These are phyloP conservation scores for Tylopilus sp. DNA, from an alignment of 1,284 basidiomycete species.

Conservation along the genomic window DNA sequence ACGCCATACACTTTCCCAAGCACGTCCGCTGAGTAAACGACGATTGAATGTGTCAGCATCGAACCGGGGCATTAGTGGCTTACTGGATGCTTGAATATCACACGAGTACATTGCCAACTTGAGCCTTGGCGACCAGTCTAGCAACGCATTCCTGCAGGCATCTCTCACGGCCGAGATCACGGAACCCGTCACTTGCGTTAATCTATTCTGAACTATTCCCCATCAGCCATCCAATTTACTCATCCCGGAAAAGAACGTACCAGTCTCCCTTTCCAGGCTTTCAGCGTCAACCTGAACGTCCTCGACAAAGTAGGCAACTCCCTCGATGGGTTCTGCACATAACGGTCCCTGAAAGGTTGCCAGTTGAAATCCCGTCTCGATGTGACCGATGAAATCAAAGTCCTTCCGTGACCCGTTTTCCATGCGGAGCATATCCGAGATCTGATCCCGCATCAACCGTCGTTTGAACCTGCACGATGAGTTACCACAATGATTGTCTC, in stretches of 20 bases:
- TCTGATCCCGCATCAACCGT: constrained; percentile 42
- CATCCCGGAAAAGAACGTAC: constrained; percentile 37
- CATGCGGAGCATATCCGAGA: constrained; percentile 27
- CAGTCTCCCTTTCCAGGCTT: constrained; percentile 58
- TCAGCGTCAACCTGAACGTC: constrained; percentile 60
- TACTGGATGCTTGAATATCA: constrained; percentile 96
- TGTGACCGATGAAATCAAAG: constrained; percentile 69
- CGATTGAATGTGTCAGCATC: constrained; percentile 8
- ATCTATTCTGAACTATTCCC: constrained; percentile 53
- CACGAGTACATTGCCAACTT: constrained; percentile 99
- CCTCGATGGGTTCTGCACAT: constrained; percentile 93
- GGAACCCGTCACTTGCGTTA: constrained; percentile 81
- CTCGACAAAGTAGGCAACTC: constrained; percentile 90
- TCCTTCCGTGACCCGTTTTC: constrained; percentile 33
- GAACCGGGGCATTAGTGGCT: constrained; percentile 30
- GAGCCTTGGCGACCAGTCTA: constrained; percentile 97
- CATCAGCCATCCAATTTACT: constrained; percentile 11
- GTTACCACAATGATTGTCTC: constrained; percentile 11
- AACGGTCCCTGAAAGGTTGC: constrained; percentile 92
- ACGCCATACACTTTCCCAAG: constrained; percentile 98
- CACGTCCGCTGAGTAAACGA: constrained; percentile 70
- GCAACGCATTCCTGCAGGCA: constrained; percentile 79
- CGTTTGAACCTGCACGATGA: constrained; percentile 43
- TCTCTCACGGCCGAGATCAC: constrained; percentile 88
- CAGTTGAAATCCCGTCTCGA: constrained; percentile 94